These are phyloP conservation scores for Boletus sensibilis DNA, from an alignment of 768 basidiomycete genomes.

Conservation along the genomic window DNA sequence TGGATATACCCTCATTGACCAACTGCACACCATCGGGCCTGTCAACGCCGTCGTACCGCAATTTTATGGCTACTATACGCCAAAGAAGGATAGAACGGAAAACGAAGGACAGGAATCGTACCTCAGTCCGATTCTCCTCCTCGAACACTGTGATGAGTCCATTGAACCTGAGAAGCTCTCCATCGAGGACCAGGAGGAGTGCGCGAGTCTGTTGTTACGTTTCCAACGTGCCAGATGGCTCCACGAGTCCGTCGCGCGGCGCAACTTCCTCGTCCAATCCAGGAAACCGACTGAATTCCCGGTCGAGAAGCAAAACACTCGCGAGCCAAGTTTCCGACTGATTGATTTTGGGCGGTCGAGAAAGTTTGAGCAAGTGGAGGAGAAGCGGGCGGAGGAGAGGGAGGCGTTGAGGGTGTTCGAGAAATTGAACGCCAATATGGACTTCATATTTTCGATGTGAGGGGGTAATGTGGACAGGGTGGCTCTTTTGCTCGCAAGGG, in stretches of 20 bases:
- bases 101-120: not conserved
- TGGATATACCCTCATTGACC: conserved; percentile 24
- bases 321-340: conserved; percentile 42
- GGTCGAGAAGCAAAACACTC: not conserved
- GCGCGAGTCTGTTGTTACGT: conserved; percentile 38
- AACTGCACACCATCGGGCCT: conserved; percentile 43
- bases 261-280: conserved; percentile 45
- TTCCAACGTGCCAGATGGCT: conserved; percentile 39
- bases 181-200: conserved; percentile 42
- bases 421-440: not conserved
- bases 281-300: conserved; percentile 41
- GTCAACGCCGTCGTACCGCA: conserved; percentile 56
- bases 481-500: too few species aligned
- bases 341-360: conserved; percentile 51
- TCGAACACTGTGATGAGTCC: conserved; percentile 47
- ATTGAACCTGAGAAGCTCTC: conserved; percentile 30
- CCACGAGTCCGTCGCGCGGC: conserved; percentile 42
- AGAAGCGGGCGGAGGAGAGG: conserved; percentile 10
- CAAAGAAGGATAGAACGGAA: not conserved
- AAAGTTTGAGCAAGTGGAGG: not conserved
- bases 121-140: conserved; percentile 43
- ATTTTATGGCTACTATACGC: conserved; percentile 61
- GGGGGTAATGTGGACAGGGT: too few species aligned
- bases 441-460: too few species aligned
- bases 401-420: conserved; percentile 6